Percentiles rank a stretch among this genome's conserved stretches.
These are phyloP conservation scores for Aspergillus unguis DNA, from an alignment of 2,329 filamentous ascomycete species.

Conservation along the genomic window DNA sequence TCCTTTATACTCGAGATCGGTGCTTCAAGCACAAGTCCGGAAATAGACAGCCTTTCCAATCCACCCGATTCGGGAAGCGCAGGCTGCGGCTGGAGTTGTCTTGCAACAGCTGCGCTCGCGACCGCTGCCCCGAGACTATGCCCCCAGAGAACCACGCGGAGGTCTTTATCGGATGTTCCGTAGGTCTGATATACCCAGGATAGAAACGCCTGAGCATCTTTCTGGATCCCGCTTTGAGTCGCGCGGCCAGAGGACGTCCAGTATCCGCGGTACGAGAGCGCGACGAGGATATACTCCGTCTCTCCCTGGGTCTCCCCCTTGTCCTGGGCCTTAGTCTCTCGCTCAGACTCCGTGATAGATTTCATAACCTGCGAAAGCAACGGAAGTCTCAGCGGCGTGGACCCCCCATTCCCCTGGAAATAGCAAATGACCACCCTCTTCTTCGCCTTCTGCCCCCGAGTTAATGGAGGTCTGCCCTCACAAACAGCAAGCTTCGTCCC, in stretches of 20 bases:
- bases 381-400: constrained; percentile 33
- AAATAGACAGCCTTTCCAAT: too few species aligned
- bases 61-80: too few species aligned
- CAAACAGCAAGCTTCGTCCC: constrained; percentile 57
- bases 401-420: constrained; percentile 35
- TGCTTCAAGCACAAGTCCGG: constrained; percentile 66
- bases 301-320: neutral
- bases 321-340: neutral
- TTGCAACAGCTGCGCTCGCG: constrained; percentile 59
- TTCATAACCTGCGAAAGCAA: constrained; percentile 47
- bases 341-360: constrained; percentile 11
- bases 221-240: constrained; percentile 66
- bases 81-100: constrained; percentile 29
- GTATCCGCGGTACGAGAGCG: constrained; percentile 65
- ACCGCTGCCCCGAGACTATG: constrained; percentile 74
- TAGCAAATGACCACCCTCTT: constrained; percentile 30
- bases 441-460: neutral
- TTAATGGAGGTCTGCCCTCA: constrained; percentile 53
- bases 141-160: constrained; percentile 64
- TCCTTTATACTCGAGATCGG: constrained; percentile 68
- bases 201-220: constrained; percentile 64
- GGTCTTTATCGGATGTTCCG: constrained; percentile 14
- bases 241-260: constrained; percentile 73
- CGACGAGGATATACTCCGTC: constrained; percentile 40
- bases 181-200: constrained; percentile 56